Conservation (phyloP, 371 early-diverging fungal genomes). For the Mortierella sp. region DNA sequence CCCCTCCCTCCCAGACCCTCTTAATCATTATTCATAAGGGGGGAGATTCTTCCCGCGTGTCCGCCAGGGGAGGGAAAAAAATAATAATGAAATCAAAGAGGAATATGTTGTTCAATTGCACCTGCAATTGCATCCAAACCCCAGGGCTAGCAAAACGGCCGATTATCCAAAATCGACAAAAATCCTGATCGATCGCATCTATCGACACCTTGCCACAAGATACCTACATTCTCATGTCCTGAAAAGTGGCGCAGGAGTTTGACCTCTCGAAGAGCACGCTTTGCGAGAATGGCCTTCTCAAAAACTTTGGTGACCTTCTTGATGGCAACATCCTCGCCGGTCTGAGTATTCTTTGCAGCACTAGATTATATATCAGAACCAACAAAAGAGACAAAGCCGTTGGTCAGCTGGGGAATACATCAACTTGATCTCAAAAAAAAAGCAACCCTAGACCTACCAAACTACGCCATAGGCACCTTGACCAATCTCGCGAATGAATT, state of each 20-base stretch:
- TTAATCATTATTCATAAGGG: background rate
- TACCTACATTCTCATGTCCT: slow-evolving; percentile 88
- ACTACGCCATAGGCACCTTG: slow-evolving; percentile 96
- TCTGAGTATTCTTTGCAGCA: slow-evolving; percentile 82
- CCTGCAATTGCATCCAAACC: background rate
- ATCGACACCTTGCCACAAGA: background rate
- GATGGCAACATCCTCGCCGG: slow-evolving; percentile 91
- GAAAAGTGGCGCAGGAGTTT: slow-evolving; percentile 91
- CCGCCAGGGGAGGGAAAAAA: background rate
- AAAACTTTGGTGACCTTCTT: slow-evolving; percentile 87
- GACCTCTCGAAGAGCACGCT: slow-evolving; percentile 90
- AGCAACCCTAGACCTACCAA: slow-evolving; percentile 58
- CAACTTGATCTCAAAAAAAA: background rate
- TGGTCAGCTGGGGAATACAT: background rate
- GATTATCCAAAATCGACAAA: background rate
- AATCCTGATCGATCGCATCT: background rate
- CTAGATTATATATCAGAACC: slow-evolving; percentile 52
- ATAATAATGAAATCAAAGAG: background rate
- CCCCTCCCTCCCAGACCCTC: slow-evolving; percentile 3
- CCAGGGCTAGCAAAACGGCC: background rate
- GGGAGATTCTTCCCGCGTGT: slow-evolving; percentile 24
- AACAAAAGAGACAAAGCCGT: too few species aligned
- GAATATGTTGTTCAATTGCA: background rate
- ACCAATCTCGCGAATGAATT: slow-evolving; percentile 89
- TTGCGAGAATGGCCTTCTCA: slow-evolving; percentile 87